A percentile compares a stretch with the other conserved stretches of the same genome.
These are phyloP conservation scores for Elsinoe fawcettii DNA, from an alignment of 2,329 filamentous ascomycete species.

Conservation along the genomic window DNA sequence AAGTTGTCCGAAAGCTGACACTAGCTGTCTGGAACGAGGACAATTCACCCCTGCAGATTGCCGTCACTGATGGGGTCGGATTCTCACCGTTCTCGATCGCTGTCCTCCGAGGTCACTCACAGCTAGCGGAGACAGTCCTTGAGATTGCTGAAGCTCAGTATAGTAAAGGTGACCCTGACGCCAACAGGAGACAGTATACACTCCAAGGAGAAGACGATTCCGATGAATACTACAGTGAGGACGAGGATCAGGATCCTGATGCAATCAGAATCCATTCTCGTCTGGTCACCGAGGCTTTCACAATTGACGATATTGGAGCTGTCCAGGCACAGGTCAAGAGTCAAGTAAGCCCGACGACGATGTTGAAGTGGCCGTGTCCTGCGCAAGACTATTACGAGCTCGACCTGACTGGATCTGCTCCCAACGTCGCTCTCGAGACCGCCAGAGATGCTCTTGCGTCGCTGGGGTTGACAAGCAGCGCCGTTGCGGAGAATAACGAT, in stretches of 20 bases:
- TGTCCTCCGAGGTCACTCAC: slow-evolving; percentile 56
- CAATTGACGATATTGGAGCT: slow-evolving; percentile 67
- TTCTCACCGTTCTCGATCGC: slow-evolving; percentile 62
- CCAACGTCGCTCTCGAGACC: slow-evolving; percentile 13
- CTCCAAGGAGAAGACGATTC: not conserved
- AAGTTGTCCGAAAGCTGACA: slow-evolving; percentile 58
- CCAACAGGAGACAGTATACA: slow-evolving; percentile 26
- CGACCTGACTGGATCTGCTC: not conserved
- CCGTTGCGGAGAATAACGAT: not conserved
- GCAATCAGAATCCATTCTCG: slow-evolving; percentile 37
- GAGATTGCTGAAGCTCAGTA: slow-evolving; percentile 66
- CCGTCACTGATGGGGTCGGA: slow-evolving; percentile 44
- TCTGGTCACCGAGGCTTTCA: slow-evolving; percentile 60
- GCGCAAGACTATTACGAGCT: slow-evolving; percentile 29
- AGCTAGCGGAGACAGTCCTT: slow-evolving; percentile 57
- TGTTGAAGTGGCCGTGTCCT: slow-evolving; percentile 41
- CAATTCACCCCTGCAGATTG: slow-evolving; percentile 56
- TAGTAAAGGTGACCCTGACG: slow-evolving; percentile 46
- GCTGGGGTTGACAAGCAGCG: not conserved
- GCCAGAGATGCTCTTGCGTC: not conserved
- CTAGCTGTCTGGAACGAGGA: slow-evolving; percentile 51
- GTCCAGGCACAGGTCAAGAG: slow-evolving; percentile 62
- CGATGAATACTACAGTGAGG: slow-evolving; percentile 25
- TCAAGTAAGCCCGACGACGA: slow-evolving; percentile 44
- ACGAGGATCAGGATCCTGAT: slow-evolving; percentile 27